Evolutionary conservation across 169 alveolate genomes (phyloP), one percentile per base, ranked within the genome.

Genomic region (Cryptosporidium baileyi): DNA sequence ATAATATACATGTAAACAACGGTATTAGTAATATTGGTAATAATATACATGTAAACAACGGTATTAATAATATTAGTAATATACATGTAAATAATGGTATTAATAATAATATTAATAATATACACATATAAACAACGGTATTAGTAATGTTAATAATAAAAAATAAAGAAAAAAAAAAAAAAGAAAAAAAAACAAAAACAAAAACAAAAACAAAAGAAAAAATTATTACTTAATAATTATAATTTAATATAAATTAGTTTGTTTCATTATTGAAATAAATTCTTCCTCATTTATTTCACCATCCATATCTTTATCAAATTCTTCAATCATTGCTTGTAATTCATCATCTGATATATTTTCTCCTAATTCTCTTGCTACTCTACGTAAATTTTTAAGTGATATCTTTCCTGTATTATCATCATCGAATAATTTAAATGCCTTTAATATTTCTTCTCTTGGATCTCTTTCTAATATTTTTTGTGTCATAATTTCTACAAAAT

Each of bases 281-380:
- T 98, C 99, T 65, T 97, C 98, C 80, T 97, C 99, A 88, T 94
- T 95, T 52, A 97, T 94, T 74, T 95, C 99, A 8, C 99, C 99
- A 88, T 97, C 99, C 59, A 98, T 98, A 82, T 97, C 99, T 61
- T 98, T 91, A 80, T 98, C 99, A 11, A 99, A 99, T 91, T 97
- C 99, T 80, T 96, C 98, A 47, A 98, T 97, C 99, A 98, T 98
- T 95, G 94, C 98, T 89, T 96, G 96, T 57, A 97, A 90, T 89
- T 97, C 99, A 85, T 97, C 99, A 67, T 97, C 99, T 44, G 99
- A 94, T 95, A 97, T 94, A 79, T 94, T 95, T 90, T 97, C 99
- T 45, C 99, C 99, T 22, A 97, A 94, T 91, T 97, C 99, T 90
- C 96, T 97, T 15, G 99, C 99, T 19, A 97, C 99, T 74, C 98